Evolutionary conservation across 805 yeast genomes (phyloP).

Genomic region (Yarrowia sp.): DNA sequence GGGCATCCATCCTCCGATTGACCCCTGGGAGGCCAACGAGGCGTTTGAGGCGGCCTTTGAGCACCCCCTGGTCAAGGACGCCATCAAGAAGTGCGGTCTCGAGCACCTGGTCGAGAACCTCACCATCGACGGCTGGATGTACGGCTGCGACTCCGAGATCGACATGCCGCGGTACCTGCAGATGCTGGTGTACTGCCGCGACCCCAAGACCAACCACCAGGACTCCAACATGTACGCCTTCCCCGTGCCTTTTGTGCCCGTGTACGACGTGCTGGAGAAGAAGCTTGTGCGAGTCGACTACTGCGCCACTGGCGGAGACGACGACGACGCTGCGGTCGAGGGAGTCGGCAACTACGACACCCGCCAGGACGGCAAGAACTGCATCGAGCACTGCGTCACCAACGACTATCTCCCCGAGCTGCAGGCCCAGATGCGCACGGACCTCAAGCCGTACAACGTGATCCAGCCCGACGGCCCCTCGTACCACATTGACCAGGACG

Average conservation of each 20-base stretch:
- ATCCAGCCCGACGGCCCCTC: constrained; percentile 86
- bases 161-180: constrained; percentile 47
- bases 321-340: constrained; percentile 50
- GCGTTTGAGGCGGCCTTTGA: constrained; percentile 50
- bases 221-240: constrained; percentile 49
- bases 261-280: constrained; percentile 59
- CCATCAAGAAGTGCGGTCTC: constrained; percentile 59
- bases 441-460: constrained; percentile 70
- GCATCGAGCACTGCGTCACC: constrained; percentile 68
- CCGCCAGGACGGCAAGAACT: constrained; percentile 60
- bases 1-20: constrained; percentile 68
- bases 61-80: constrained; percentile 61
- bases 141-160: constrained; percentile 67
- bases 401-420: constrained; percentile 46
- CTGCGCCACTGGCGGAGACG: constrained; percentile 72
- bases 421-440: constrained; percentile 43
- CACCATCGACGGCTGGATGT: constrained; percentile 80
- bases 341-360: constrained; percentile 36
- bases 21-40: constrained; percentile 60
- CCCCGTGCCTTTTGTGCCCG: constrained; percentile 76
- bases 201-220: constrained; percentile 49
- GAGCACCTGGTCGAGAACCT: constrained; percentile 39
- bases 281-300: constrained; percentile 71
- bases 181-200: constrained; percentile 73
- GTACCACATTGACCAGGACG: constrained; percentile 50